Conservation (phyloP, 2,329 filamentous ascomycete genomes). For the Colletotrichum spaethianum region DNA sequence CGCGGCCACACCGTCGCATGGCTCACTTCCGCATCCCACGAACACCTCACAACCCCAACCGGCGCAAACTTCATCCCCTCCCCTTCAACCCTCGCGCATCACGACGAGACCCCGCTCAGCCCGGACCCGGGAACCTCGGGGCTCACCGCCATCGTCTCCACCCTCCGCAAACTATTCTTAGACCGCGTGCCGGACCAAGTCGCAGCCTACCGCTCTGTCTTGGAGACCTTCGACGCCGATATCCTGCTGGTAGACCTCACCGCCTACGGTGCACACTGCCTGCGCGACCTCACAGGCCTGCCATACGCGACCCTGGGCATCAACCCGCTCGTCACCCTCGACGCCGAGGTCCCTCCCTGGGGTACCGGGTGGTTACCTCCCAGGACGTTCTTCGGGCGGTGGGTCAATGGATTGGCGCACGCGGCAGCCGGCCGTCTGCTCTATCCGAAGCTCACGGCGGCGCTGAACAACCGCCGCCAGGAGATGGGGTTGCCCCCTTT, state of each 20-base stretch:
- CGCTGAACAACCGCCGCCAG: not conserved
- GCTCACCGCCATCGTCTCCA: constrained; percentile 18
- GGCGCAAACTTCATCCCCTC: constrained; percentile 18
- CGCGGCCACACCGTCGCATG: constrained; percentile 27
- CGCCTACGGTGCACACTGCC: constrained; percentile 17
- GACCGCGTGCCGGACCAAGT: constrained; percentile 23
- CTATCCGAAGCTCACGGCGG: constrained; percentile 24
- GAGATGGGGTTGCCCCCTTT: constrained; percentile 1
- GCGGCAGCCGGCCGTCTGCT: not conserved
- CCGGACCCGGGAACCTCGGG: constrained; percentile 18
- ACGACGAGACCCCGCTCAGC: constrained; percentile 4
- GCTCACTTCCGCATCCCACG: constrained; percentile 26
- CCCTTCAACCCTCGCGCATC: constrained; percentile 6
- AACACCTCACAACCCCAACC: constrained; percentile 6
- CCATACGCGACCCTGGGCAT: constrained; percentile 31
- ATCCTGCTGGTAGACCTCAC: constrained; percentile 3
- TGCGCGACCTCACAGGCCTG: constrained; percentile 8
- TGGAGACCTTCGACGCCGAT: not conserved
- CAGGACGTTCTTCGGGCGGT: constrained; percentile 10
- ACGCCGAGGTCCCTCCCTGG: constrained; percentile 28
- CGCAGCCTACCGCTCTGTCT: constrained; percentile 9
- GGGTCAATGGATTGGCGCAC: constrained; percentile 13
- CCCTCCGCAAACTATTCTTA: constrained; percentile 16
- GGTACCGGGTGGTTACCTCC: constrained; percentile 7
- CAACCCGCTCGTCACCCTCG: constrained; percentile 32